Evolutionary conservation across 164 flowering plant genomes (phyloP), one percentile per base, ranked within the genome.

Genomic region (Vitis labrusca): DNA sequence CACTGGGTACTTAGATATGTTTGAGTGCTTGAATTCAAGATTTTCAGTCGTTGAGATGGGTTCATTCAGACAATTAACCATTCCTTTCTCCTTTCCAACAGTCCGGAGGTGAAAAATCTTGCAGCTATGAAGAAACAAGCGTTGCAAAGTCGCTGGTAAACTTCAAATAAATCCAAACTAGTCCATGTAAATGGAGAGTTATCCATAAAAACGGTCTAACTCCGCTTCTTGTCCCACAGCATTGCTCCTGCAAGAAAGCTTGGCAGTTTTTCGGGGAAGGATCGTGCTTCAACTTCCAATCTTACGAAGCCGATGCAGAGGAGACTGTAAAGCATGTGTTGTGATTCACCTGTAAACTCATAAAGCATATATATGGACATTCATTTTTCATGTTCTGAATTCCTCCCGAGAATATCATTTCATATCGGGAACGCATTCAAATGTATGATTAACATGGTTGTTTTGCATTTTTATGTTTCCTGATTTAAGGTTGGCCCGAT

Each of bases 21-120:
- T 32, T 8, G 5, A 37, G 44, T 37, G 44, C 7, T 23, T 23
- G 27, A 37, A 37, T 3, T 37, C 14, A 61, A 13, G 56, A 53
- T 61, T 11, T 37, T 32, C 10, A 4, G 19, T 13, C 7, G n/a
- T 8, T 2, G n/a, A 12, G 50, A 61, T 30, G 27, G 27, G 27
- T 23, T 27, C 3, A 49, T 37, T 69, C 8, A 23, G 27, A 23
- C 27, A 0, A 32, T 58, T 37, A n/a, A n/a, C 17, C 55, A 52
- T 62, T 61, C 23, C 7, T 72, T n/a, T 27, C 51, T 67, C 16
- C 48, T 73, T 64, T 68, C 49, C 16, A 29, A 68, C 85, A 93
- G 98, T 75, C 87, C 74, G 16, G 98, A 93, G 73, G 86, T 80
- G 9, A 86, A 75, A 75, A 84, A 84, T 73, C 70, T 84, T 71